Conservation (phyloP, 2,329 filamentous ascomycete genomes). For the Hymenotorrendiella dingleyae region DNA sequence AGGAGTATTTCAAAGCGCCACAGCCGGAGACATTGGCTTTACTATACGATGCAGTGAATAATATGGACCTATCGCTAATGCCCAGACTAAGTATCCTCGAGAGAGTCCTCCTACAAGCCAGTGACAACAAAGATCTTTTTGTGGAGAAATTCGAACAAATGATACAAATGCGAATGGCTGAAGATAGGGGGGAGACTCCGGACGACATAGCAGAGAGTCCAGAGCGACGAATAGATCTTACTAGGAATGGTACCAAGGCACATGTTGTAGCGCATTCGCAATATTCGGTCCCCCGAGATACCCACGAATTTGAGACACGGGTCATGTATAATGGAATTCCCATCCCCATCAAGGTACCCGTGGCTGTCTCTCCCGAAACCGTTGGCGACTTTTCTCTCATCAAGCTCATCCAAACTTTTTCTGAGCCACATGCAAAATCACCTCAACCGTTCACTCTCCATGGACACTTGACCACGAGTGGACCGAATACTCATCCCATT, state of each 20-base stretch:
- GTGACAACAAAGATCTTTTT: conserved; percentile 92
- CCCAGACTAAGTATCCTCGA: conserved; percentile 80
- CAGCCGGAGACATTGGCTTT: conserved; percentile 80
- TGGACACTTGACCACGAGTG: conserved; percentile 88
- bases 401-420: conserved; percentile 94
- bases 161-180: conserved; percentile 73
- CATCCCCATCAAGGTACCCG: conserved; percentile 93
- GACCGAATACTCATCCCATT: conserved; percentile 84
- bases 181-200: conserved; percentile 44
- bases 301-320: conserved; percentile 93
- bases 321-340: conserved; percentile 96
- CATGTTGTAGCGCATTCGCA: conserved; percentile 56
- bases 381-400: conserved; percentile 97
- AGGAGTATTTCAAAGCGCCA: conserved; percentile 94
- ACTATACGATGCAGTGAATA: conserved; percentile 88
- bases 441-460: conserved; percentile 83
- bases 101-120: conserved; percentile 78
- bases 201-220: conserved; percentile 43
- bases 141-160: conserved; percentile 96
- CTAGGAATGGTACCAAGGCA: conserved; percentile 56
- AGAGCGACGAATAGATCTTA: conserved; percentile 26
- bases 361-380: conserved; percentile 87
- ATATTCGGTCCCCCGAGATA: conserved; percentile 82
- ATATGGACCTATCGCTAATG: conserved; percentile 94
- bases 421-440: conserved; percentile 71